Percentiles rank a stretch among this genome's conserved stretches.
Conservation (phyloP, 2,329 filamentous ascomycete species). For the Phialophora chinensis region DNA sequence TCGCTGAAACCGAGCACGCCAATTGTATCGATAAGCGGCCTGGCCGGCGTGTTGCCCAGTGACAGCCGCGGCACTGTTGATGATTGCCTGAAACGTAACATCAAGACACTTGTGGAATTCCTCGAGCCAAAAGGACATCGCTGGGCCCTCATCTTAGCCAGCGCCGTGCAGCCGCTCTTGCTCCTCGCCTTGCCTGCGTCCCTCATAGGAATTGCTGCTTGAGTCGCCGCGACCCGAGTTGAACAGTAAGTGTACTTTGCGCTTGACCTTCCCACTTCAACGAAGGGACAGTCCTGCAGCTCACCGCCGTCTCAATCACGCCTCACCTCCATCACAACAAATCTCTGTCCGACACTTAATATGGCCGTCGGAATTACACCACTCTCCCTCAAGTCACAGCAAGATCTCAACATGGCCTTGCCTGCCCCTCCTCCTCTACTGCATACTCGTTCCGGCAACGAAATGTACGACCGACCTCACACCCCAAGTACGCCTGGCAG, state of each 20-base stretch:
- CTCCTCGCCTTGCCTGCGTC: not conserved
- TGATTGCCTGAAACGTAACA: not conserved
- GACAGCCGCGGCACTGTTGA: not conserved
- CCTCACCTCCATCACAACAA: conserved; percentile 12
- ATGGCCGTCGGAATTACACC: conserved; percentile 27
- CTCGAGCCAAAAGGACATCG: not conserved
- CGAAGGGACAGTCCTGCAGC: not conserved
- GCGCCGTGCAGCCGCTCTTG: not conserved
- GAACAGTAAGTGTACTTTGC: not conserved
- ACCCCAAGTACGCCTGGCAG: conserved; percentile 49
- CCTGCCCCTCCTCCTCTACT: conserved; percentile 56
- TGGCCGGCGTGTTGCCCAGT: not conserved
- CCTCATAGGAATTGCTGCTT: not conserved
- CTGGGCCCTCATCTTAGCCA: not conserved
- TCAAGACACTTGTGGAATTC: not conserved
- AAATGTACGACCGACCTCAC: conserved; percentile 52
- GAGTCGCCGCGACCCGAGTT: not conserved
- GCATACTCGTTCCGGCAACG: conserved; percentile 56
- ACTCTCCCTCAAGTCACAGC: conserved; percentile 37
- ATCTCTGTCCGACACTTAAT: not conserved
- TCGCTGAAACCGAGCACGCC: not conserved
- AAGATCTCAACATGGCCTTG: conserved; percentile 42
- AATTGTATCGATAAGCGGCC: conserved; percentile 5
- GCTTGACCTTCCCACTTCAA: conserved; percentile 2
- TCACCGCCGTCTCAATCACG: conserved; percentile 15